Base-by-base conservation (phyloP, 805 yeast genomes). In the Wilhelminamyces savonicus region DNA sequence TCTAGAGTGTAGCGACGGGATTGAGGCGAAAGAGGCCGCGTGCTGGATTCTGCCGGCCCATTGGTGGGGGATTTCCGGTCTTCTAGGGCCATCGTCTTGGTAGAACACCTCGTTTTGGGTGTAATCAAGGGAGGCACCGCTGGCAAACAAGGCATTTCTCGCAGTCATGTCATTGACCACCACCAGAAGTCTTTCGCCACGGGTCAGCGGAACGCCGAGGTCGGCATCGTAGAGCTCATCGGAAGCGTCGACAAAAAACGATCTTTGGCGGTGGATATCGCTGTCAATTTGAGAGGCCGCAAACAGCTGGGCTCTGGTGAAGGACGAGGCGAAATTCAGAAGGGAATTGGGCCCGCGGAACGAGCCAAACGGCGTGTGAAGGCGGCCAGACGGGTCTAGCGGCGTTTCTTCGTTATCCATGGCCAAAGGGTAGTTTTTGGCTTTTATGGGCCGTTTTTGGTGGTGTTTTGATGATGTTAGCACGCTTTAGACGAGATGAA, bases 161-260 rank as follows among this genome's bases (percentile, higher is more conserved):
- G 31, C 43, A 15, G 52, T 44, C n/a, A 59, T 36, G 32, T 64
- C 71, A 29, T 59, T 56, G 17, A 73, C 52, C 6, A 79, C 77
- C 1, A 74, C 61, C 7, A 86, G 79, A 28, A 80, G 59, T 29
- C 82, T 63, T 40, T 78, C 74, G 18, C 90, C 92, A 31, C 71
- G 50, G 16, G 62, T 51, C 6, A 82, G 65, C 1, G 90, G 88
- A 1, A 79, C 76, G 60, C 79, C 55, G 2, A 83, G 71, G 23
- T 69, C 74, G 4, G 82, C 85, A 47, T 82, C 88, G 40, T 72
- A 74, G 10, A 76, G 52, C 47, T 77, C 84, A 48, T 82, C 88
- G 16, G 59, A 64, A 23, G 27, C 34, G 24, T 16, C 30, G 21
- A 23, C 23, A 49, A 83, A 80, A 39, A 71, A 83, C 0, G 87